These are phyloP conservation scores for Lecanicillium sp. DNA, from an alignment of 2,329 filamentous ascomycete genomes.

Conservation along the genomic window DNA sequence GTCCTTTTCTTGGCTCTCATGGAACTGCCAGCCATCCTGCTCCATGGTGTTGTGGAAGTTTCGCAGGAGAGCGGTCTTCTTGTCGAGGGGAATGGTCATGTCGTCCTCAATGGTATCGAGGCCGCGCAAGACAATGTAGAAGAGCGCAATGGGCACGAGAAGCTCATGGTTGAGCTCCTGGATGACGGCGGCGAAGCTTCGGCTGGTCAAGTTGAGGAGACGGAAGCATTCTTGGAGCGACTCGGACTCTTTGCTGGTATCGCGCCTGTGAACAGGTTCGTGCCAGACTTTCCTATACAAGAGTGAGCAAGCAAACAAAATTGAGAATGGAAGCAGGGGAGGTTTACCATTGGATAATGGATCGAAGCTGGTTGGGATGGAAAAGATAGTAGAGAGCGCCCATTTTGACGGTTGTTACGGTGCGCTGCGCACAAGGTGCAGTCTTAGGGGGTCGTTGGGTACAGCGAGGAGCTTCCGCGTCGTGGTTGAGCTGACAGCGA, in stretches of 20 bases:
- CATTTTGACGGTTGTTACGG: constrained; percentile 37
- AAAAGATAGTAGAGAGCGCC: constrained; percentile 62
- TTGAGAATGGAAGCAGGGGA: constrained; percentile 18
- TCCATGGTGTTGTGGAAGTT: constrained; percentile 74
- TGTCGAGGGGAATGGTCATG: constrained; percentile 76
- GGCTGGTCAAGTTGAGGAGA: constrained; percentile 79
- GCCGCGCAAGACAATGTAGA: constrained; percentile 87
- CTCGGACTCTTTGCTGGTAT: constrained; percentile 65
- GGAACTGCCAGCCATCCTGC: constrained; percentile 83
- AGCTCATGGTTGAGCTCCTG: constrained; percentile 93
- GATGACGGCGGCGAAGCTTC: constrained; percentile 89
- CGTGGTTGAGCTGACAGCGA: too few relatives aligned
- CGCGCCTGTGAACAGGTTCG: constrained; percentile 80
- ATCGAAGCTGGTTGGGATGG: constrained; percentile 70
- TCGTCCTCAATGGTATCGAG: constrained; percentile 99
- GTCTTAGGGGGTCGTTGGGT: too few relatives aligned
- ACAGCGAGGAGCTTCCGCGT: too few relatives aligned
- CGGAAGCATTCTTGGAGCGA: constrained; percentile 78
- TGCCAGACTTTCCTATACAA: constrained; percentile 84
- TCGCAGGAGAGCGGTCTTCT: constrained; percentile 80
- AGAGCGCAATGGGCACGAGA: constrained; percentile 78
- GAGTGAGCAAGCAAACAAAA: constrained; percentile 12
- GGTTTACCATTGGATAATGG: constrained; percentile 91
- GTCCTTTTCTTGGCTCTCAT: constrained; percentile 89
- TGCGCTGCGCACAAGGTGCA: too few relatives aligned